Percentiles rank a stretch among this genome's conserved stretches.
Conservation (phyloP, 2,329 filamentous ascomycete genomes). For the Aspergillus fumigatiaffinis region DNA sequence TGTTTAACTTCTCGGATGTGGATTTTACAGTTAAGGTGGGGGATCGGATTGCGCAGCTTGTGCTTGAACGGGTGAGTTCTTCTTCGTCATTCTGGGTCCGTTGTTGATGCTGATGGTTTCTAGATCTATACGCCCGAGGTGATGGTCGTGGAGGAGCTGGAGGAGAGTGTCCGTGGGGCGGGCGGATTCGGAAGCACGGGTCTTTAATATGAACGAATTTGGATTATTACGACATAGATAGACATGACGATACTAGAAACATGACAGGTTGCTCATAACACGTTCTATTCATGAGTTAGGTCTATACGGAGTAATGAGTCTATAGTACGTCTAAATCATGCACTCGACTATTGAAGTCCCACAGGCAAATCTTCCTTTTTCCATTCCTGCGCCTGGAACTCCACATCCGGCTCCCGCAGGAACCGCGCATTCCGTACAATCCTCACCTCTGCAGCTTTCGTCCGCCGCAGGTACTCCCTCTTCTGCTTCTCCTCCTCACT, state of each 20-base stretch:
- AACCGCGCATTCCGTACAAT: slow-evolving; percentile 71
- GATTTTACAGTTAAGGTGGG: slow-evolving; percentile 81
- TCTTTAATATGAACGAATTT: slow-evolving; percentile 7
- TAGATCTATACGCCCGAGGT: slow-evolving; percentile 89
- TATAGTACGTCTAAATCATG: background rate
- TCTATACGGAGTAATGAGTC: background rate
- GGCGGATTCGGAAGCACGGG: slow-evolving; percentile 93
- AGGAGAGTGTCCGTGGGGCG: slow-evolving; percentile 83
- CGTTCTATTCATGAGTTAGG: background rate
- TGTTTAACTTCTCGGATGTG: slow-evolving; percentile 84
- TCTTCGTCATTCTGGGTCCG: background rate
- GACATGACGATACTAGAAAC: background rate
- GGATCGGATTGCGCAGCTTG: slow-evolving; percentile 88
- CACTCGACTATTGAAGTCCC: slow-evolving; percentile 14
- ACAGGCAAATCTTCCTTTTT: slow-evolving; percentile 23
- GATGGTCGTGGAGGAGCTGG: slow-evolving; percentile 79
- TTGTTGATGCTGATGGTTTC: background rate
- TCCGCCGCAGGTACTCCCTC: slow-evolving; percentile 64
- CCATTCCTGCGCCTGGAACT: slow-evolving; percentile 55
- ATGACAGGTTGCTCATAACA: background rate
- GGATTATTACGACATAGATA: background rate
- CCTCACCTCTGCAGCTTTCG: slow-evolving; percentile 83
- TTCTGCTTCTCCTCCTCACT: slow-evolving; percentile 48
- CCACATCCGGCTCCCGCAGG: slow-evolving; percentile 61
- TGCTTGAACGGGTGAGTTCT: slow-evolving; percentile 69